Evolutionary conservation across 225 moss, liverwort and hornwort genomes (phyloP).

Genomic region (Marchantia polymorpha): DNA sequence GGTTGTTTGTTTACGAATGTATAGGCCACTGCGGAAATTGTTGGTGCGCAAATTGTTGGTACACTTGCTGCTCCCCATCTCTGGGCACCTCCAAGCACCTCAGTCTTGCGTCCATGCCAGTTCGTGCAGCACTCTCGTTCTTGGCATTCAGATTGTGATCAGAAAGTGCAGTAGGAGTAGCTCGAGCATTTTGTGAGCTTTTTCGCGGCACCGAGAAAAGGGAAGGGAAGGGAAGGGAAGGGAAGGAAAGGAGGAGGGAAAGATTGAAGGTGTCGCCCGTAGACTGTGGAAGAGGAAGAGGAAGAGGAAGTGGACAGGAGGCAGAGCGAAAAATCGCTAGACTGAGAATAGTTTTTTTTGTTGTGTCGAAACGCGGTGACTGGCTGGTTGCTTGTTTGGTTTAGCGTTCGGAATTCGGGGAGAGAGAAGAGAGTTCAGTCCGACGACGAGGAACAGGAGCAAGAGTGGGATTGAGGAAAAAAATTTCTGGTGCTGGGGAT

Average conservation of each 20-base stretch:
- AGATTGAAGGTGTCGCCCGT: not conserved
- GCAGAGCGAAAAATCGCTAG: not conserved
- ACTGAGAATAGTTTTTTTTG: not conserved
- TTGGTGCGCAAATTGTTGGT: slow-evolving; percentile 4
- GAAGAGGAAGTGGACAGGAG: not conserved
- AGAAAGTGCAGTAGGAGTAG: not conserved
- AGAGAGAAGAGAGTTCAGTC: not conserved
- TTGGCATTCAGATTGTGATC: not conserved
- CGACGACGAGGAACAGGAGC: slow-evolving; percentile 25
- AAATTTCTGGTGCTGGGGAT: slow-evolving; percentile 23
- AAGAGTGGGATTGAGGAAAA: slow-evolving; percentile 20
- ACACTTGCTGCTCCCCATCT: not conserved
- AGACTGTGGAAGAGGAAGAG: not conserved
- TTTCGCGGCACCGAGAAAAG: not conserved
- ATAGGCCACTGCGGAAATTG: slow-evolving; percentile 13
- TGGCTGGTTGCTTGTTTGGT: not conserved
- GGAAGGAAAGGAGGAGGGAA: not conserved
- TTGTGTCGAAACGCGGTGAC: not conserved
- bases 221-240: not conserved
- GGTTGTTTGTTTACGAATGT: slow-evolving; percentile 5
- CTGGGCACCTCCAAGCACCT: not conserved
- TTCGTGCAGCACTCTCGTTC: not conserved
- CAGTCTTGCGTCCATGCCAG: not conserved
- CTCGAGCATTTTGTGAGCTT: not conserved
- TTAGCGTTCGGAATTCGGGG: not conserved